Conservation (phyloP, 1,139 yeast genomes). For the Hemisphaericaspora xylofermentans region DNA sequence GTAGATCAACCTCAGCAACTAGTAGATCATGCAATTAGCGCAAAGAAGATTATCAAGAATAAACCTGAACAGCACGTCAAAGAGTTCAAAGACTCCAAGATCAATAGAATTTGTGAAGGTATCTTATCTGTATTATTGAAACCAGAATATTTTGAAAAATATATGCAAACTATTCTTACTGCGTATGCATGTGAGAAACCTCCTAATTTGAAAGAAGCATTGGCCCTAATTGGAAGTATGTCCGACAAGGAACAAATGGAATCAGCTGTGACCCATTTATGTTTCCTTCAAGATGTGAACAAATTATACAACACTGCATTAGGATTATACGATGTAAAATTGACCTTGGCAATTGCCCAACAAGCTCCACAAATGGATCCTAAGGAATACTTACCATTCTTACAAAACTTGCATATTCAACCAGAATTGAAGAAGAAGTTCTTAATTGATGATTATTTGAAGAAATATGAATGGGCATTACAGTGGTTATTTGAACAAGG, state of each 20-base stretch:
- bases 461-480: slow-evolving; percentile 67
- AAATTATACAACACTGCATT: slow-evolving; percentile 75
- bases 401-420: slow-evolving; percentile 74
- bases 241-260: slow-evolving; percentile 52
- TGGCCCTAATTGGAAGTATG: slow-evolving; percentile 56
- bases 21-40: slow-evolving; percentile 10
- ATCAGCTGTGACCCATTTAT: slow-evolving; percentile 71
- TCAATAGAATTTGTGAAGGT: slow-evolving; percentile 75
- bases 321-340: slow-evolving; percentile 77
- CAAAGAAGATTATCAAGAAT: slow-evolving; percentile 26
- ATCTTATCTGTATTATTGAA: slow-evolving; percentile 56
- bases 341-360: slow-evolving; percentile 85
- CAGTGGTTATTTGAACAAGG: slow-evolving; percentile 59
- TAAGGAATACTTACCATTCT: slow-evolving; percentile 89
- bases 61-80: slow-evolving; percentile 30
- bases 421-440: slow-evolving; percentile 66
- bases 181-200: slow-evolving; percentile 93
- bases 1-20: slow-evolving; percentile 4
- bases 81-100: slow-evolving; percentile 53
- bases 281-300: slow-evolving; percentile 90
- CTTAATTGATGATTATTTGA: slow-evolving; percentile 76
- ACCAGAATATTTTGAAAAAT: slow-evolving; percentile 54
- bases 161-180: slow-evolving; percentile 78
- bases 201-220: slow-evolving; percentile 76
- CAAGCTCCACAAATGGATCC: slow-evolving; percentile 93